phyloP scores from a whole-genome alignment of 2,329 filamentous ascomycete genomes.

The Leptodontidium sp. region DNA sequence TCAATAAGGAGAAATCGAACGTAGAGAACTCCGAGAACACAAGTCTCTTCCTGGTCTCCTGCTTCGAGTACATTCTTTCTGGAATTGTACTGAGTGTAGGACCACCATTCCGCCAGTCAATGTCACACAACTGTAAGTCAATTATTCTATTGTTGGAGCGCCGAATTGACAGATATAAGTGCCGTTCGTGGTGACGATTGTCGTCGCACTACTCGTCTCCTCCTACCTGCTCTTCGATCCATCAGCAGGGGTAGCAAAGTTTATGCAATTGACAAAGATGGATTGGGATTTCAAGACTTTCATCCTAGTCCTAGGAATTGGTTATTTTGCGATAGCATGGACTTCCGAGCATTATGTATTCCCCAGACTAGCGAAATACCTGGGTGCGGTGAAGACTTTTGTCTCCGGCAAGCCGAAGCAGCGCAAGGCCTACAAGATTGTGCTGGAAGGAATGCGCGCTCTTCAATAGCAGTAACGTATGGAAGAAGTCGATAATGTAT shows the following conservation, averaged over 20 bases:
- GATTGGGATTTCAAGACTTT: slow-evolving; percentile 75
- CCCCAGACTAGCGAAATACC: slow-evolving; percentile 68
- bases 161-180: slow-evolving; percentile 56
- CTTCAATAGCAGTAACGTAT: slow-evolving; percentile 33
- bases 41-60: slow-evolving; percentile 85
- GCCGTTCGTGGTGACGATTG: slow-evolving; percentile 84
- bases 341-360: slow-evolving; percentile 76
- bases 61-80: slow-evolving; percentile 93
- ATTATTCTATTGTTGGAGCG: slow-evolving; percentile 11
- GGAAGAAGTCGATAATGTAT: slow-evolving; percentile 14
- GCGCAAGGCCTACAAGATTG: slow-evolving; percentile 87
- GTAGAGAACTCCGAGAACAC: slow-evolving; percentile 95
- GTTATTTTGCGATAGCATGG: slow-evolving; percentile 76
- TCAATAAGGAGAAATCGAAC: slow-evolving; percentile 82
- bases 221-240: slow-evolving; percentile 84
- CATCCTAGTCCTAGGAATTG: slow-evolving; percentile 73
- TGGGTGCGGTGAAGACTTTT: slow-evolving; percentile 69
- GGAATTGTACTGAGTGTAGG: slow-evolving; percentile 93
- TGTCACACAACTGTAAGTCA: slow-evolving; percentile 77
- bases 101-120: slow-evolving; percentile 83
- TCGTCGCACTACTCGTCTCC: slow-evolving; percentile 71
- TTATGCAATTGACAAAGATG: slow-evolving; percentile 90
- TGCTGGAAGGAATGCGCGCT: slow-evolving; percentile 70
- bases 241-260: slow-evolving; percentile 68
- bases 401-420: slow-evolving; percentile 72